A percentile compares a stretch with the other conserved stretches of the same genome.
These are phyloP conservation scores for Colletotrichum sojae DNA, from an alignment of 2,329 filamentous ascomycete species.

Conservation along the genomic window DNA sequence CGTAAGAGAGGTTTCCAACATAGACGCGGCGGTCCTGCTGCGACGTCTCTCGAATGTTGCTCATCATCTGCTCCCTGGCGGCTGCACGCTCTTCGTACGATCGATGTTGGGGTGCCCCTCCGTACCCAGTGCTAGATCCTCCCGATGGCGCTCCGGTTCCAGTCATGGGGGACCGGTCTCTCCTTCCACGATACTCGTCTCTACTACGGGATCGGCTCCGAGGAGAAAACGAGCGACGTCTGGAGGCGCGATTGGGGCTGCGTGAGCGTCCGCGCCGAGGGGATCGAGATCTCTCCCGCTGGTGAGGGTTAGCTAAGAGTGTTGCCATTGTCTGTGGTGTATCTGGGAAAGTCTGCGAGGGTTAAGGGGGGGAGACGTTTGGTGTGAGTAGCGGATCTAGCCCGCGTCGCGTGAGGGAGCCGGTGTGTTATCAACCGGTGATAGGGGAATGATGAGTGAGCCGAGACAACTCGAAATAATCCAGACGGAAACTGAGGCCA, in stretches of 20 bases:
- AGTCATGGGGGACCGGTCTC: conserved; percentile 89
- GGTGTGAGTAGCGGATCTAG: neutral
- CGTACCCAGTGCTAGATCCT: conserved; percentile 78
- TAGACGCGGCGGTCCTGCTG: conserved; percentile 99
- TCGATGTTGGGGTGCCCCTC: conserved; percentile 74
- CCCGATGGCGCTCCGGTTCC: conserved; percentile 77
- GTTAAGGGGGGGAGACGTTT: neutral
- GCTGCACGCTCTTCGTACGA: conserved; percentile 86
- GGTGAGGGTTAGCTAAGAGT: conserved; percentile 46
- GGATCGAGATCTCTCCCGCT: conserved; percentile 89
- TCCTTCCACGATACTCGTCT: conserved; percentile 82
- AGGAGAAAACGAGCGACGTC: conserved; percentile 83
- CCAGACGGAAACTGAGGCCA: no score
- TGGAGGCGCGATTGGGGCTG: conserved; percentile 79
- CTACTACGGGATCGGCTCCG: conserved; percentile 84
- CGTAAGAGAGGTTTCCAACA: conserved; percentile 98
- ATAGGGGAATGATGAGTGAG: no score
- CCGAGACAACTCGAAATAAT: no score
- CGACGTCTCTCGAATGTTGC: conserved; percentile 90
- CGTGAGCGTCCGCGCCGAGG: conserved; percentile 86
- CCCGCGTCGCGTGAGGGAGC: no score
- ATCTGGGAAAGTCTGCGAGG: neutral
- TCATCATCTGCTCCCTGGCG: conserved; percentile 96
- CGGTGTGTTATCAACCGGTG: no score
- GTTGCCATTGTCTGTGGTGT: conserved; percentile 37